These are phyloP conservation scores for Cornus florida DNA, from an alignment of 148 eudicot genomes.

Conservation along the genomic window DNA sequence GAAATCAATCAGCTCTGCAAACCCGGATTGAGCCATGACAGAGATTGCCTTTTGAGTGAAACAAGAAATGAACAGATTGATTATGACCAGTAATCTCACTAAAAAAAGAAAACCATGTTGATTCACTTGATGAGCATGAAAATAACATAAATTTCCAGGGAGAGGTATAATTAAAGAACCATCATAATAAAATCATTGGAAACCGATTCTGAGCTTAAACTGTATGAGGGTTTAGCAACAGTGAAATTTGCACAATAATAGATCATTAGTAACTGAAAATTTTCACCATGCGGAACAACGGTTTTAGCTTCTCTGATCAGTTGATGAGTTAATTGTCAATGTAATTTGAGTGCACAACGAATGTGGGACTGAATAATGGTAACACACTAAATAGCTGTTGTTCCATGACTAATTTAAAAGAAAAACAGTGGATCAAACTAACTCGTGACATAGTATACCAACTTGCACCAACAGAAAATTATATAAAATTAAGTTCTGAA, in stretches of 20 bases:
- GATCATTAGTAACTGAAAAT: not conserved
- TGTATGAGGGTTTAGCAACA: not conserved
- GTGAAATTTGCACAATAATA: not conserved
- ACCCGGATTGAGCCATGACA: slow-evolving; percentile 87
- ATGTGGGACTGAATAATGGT: no score
- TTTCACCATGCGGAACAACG: not conserved
- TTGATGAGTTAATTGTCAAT: no score
- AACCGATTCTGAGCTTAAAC: not conserved
- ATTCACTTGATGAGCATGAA: not conserved
- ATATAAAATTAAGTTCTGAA: no score
- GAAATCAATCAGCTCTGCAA: slow-evolving; percentile 91
- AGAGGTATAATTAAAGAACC: not conserved
- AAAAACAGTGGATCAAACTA: no score
- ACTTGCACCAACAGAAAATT: no score
- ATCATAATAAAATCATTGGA: no score
- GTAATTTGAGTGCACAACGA: no score
- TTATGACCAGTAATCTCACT: not conserved
- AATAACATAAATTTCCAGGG: not conserved
- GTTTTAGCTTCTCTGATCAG: no score
- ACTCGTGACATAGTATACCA: no score
- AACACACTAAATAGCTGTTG: no score
- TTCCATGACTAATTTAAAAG: no score
- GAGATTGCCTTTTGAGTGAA: slow-evolving; percentile 72
- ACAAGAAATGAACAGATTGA: slow-evolving; percentile 5
- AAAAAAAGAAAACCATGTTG: not conserved